Evolutionary conservation across 2,329 filamentous ascomycete genomes (phyloP).

Genomic region (Domatiomyces globalis): DNA sequence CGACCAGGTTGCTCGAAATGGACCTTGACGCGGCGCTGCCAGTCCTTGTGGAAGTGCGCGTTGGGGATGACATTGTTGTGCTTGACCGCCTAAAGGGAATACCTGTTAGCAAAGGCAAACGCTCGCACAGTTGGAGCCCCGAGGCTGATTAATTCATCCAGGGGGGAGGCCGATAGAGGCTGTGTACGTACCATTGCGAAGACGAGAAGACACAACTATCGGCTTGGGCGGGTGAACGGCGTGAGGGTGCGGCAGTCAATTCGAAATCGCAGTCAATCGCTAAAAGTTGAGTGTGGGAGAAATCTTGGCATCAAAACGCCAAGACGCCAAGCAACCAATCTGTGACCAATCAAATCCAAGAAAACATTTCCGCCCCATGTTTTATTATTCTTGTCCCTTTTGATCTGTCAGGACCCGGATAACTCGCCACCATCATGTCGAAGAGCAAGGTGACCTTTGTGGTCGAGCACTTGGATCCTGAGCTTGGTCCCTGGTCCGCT

Average conservation of each 20-base stretch:
- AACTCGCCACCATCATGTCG: slow-evolving; percentile 15
- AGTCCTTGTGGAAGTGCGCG: slow-evolving; percentile 91
- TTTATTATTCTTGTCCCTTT: neutral
- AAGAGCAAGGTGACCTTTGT: slow-evolving; percentile 58
- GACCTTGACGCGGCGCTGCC: slow-evolving; percentile 96
- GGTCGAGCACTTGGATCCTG: slow-evolving; percentile 90
- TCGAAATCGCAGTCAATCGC: neutral
- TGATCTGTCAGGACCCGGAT: neutral
- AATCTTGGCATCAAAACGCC: neutral
- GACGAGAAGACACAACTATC: slow-evolving; percentile 37
- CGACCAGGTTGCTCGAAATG: slow-evolving; percentile 99
- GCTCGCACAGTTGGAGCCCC: neutral
- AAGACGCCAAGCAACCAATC: neutral
- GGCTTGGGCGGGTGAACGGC: neutral
- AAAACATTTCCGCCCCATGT: neutral
- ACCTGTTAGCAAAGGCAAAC: neutral
- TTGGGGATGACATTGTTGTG: slow-evolving; percentile 49
- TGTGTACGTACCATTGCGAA: slow-evolving; percentile 34
- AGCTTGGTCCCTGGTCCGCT: slow-evolving; percentile 85
- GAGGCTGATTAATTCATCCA: neutral
- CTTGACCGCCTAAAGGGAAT: slow-evolving; percentile 69
- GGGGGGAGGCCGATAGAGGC: neutral
- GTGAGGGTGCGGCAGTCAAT: no score
- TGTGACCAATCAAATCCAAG: neutral
- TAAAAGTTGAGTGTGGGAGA: neutral